Percentiles rank a stretch among this genome's conserved stretches.
phyloP scores from a whole-genome alignment of 2,329 filamentous ascomycete species.

The Ceratocystis colombiana region DNA sequence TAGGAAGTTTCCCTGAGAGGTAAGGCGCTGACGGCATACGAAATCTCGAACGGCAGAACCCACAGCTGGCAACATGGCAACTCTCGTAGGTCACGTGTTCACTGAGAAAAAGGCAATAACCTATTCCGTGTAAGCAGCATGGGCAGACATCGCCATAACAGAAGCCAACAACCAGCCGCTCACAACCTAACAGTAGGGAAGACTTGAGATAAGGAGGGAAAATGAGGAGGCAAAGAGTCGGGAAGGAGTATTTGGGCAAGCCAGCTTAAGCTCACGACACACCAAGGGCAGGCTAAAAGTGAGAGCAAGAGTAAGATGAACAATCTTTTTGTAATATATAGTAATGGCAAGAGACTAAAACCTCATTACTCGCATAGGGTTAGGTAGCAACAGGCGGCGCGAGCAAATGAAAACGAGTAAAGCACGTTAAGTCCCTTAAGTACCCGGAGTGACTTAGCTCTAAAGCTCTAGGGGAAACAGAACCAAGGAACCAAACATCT shows the following conservation, averaged over 20 bases:
- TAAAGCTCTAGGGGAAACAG: background rate
- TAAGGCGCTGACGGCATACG: background rate
- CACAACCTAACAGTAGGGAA: background rate
- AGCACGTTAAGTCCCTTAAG: no score
- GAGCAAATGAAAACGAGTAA: background rate
- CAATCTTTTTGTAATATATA: background rate
- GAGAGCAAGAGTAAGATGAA: background rate
- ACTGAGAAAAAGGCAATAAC: background rate
- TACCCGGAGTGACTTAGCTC: background rate
- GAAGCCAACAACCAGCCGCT: no score
- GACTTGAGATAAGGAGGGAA: background rate
- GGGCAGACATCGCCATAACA: no score
- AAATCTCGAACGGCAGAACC: background rate
- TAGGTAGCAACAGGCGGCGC: constrained; percentile 6
- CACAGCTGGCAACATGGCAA: background rate
- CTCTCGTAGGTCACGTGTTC: background rate
- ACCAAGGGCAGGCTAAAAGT: background rate
- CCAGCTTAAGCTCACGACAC: background rate
- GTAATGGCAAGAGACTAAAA: background rate
- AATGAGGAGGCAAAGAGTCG: background rate
- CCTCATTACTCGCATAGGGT: background rate
- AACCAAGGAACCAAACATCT: constrained; percentile 17
- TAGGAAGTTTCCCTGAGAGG: background rate
- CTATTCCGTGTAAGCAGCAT: no score
- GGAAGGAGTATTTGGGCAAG: background rate